phyloP scores from a whole-genome alignment of 352 stramenopile species.

The Detonula confervacea region DNA sequence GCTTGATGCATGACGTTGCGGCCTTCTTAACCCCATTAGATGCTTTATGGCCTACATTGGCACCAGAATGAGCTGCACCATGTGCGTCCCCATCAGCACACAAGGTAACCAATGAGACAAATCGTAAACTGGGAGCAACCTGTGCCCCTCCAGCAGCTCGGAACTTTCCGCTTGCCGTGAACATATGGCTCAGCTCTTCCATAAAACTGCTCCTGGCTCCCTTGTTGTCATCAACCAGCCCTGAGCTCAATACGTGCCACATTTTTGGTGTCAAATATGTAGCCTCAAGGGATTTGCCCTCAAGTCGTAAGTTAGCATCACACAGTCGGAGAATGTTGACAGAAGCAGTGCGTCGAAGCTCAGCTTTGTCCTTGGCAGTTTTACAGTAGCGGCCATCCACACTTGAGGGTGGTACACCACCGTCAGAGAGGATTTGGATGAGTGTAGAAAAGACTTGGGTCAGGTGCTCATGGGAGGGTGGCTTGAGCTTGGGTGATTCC shows the following conservation, averaged over 20 bases:
- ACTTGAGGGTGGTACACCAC: slow-evolving; percentile 62
- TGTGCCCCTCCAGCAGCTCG: neutral
- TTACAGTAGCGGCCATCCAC: slow-evolving; percentile 60
- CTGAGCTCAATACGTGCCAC: slow-evolving; percentile 70
- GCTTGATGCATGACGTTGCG: slow-evolving; percentile 56
- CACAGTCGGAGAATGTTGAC: slow-evolving; percentile 74
- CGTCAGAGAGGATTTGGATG: slow-evolving; percentile 65
- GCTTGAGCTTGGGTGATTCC: slow-evolving; percentile 17
- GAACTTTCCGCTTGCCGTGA: slow-evolving; percentile 70
- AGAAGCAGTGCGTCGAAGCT: slow-evolving; percentile 67
- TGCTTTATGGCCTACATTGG: slow-evolving; percentile 70
- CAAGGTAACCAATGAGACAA: slow-evolving; percentile 70
- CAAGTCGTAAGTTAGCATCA: slow-evolving; percentile 61
- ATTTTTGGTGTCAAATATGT: slow-evolving; percentile 60
- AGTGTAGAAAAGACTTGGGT: slow-evolving; percentile 61
- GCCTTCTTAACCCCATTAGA: slow-evolving; percentile 68
- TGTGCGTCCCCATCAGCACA: slow-evolving; percentile 69
- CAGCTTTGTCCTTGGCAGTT: slow-evolving; percentile 57
- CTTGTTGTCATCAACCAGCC: slow-evolving; percentile 66
- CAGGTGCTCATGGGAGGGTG: slow-evolving; percentile 37
- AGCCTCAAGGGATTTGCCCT: too few species aligned
- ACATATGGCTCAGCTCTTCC: slow-evolving; percentile 71
- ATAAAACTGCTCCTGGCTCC: slow-evolving; percentile 60
- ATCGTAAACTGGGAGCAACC: slow-evolving; percentile 46
- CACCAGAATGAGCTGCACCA: slow-evolving; percentile 23